Percentiles rank a stretch among this genome's conserved stretches.
phyloP scores from a whole-genome alignment of 768 basidiomycete genomes.

The Ephemerocybe angulata region DNA sequence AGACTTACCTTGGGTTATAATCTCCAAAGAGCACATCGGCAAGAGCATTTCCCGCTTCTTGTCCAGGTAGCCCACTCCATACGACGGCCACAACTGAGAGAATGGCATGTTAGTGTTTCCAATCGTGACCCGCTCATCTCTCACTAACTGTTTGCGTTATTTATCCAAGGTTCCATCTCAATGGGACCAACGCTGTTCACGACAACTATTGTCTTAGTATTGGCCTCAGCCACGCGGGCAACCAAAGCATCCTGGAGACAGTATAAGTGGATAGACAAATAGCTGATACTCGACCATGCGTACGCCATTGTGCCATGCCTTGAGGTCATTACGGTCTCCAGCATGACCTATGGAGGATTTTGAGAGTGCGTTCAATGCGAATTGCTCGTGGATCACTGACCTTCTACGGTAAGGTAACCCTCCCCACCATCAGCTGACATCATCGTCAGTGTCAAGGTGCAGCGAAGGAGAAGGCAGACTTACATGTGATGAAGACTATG shows the following conservation, averaged over 20 bases:
- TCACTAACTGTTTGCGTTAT: constrained; percentile 45
- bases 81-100: constrained; percentile 35
- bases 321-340: constrained; percentile 51
- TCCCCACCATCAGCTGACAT: constrained; percentile 39
- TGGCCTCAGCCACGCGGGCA: constrained; percentile 48
- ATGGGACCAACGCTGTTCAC: constrained; percentile 65
- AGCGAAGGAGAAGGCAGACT: background rate
- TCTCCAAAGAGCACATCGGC: constrained; percentile 57
- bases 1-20: constrained; percentile 52
- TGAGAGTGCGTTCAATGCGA: no score
- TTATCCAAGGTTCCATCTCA: constrained; percentile 54
- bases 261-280: background rate
- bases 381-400: constrained; percentile 13
- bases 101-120: background rate
- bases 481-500: constrained; percentile 51
- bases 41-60: constrained; percentile 60
- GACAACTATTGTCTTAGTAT: constrained; percentile 61
- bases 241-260: constrained; percentile 41
- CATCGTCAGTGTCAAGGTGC: background rate
- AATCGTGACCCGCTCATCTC: background rate
- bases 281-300: background rate
- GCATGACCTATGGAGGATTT: constrained; percentile 35
- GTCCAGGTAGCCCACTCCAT: constrained; percentile 55
- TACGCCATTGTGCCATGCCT: constrained; percentile 50
- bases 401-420: constrained; percentile 43